These are phyloP conservation scores for Phylloporus sp. DNA, from an alignment of 768 basidiomycete genomes.

Conservation along the genomic window DNA sequence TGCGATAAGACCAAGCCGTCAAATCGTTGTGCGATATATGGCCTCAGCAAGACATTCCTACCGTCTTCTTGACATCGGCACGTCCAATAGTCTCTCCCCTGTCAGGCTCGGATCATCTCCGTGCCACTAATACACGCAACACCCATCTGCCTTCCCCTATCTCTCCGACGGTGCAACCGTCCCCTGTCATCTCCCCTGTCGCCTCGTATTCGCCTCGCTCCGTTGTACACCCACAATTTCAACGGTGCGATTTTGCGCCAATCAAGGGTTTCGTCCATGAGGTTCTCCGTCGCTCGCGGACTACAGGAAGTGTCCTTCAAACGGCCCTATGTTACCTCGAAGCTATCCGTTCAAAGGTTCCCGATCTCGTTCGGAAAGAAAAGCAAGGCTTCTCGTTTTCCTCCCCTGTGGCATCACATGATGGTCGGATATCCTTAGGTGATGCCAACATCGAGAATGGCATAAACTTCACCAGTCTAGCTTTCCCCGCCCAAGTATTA, in stretches of 20 bases:
- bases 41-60: constrained; percentile 70
- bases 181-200: constrained; percentile 26
- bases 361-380: constrained; percentile 54
- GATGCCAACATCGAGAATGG: constrained; percentile 41
- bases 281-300: constrained; percentile 80
- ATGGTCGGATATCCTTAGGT: constrained; percentile 39
- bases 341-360: constrained; percentile 68
- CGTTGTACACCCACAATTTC: constrained; percentile 7
- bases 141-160: constrained; percentile 49
- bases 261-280: constrained; percentile 82
- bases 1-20: constrained; percentile 64
- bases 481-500: constrained; percentile 2
- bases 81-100: constrained; percentile 23
- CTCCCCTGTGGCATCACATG: constrained; percentile 38
- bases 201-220: constrained; percentile 25
- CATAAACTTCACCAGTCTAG: constrained; percentile 27
- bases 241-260: constrained; percentile 42
- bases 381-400: constrained; percentile 39
- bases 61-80: constrained; percentile 43
- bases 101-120: constrained; percentile 9
- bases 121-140: constrained; percentile 21
- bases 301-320: constrained; percentile 78
- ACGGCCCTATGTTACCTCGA: constrained; percentile 86
- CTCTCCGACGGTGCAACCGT: constrained; percentile 44
- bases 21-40: constrained; percentile 75